These are phyloP conservation scores for Blastocystis sp. DNA, from an alignment of 352 stramenopile species.

Conservation along the genomic window DNA sequence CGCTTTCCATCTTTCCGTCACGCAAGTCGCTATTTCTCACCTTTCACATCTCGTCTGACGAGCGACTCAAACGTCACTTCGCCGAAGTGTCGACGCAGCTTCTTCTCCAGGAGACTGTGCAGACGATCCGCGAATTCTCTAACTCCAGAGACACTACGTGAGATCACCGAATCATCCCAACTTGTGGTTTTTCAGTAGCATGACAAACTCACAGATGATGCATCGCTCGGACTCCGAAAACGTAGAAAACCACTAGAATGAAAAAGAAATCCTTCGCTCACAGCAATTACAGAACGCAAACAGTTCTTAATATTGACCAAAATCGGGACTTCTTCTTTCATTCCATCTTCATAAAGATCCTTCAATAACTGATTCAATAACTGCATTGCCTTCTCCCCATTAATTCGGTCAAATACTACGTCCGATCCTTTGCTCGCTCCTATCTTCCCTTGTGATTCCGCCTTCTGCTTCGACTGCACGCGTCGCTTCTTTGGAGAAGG, in stretches of 20 bases:
- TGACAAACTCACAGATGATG: not conserved
- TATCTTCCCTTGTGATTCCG: not conserved
- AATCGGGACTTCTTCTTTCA: not conserved
- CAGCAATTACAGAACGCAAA: not conserved
- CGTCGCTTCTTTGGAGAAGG: not conserved
- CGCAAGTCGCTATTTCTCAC: not conserved
- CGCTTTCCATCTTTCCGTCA: not conserved
- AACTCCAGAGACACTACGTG: not conserved
- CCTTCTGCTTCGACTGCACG: not conserved
- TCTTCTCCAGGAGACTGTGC: not conserved
- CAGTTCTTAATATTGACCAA: not conserved
- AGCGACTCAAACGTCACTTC: not conserved
- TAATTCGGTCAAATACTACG: not conserved
- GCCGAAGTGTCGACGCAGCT: not conserved
- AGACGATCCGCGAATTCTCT: not conserved
- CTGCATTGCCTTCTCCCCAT: not conserved
- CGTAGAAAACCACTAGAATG: conserved; percentile 20
- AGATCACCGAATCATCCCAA: not conserved
- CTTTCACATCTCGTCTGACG: not conserved
- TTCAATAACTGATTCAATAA: not conserved
- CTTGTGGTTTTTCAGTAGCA: not conserved
- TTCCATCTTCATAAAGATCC: not conserved
- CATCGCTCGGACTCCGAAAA: not conserved
- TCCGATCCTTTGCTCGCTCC: not conserved
- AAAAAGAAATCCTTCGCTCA: not conserved